phyloP scores from a whole-genome alignment of 225 moss, liverwort and hornwort genomes.

The Sphagnum tenellum region DNA sequence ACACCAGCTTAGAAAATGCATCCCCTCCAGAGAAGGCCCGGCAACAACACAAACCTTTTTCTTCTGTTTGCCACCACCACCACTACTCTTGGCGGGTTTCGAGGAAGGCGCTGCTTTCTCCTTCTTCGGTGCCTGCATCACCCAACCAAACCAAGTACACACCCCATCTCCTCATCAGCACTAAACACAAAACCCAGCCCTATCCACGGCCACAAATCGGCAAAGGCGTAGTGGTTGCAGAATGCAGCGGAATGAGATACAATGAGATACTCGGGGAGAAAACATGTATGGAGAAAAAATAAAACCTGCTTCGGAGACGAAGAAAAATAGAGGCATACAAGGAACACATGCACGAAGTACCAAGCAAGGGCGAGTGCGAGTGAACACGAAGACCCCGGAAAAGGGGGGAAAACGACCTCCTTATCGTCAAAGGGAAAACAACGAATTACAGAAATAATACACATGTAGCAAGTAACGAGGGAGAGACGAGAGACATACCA shows the following conservation, averaged over 20 bases:
- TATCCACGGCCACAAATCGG: background rate
- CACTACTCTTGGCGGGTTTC: slow-evolving; percentile 53
- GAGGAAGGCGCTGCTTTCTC: slow-evolving; percentile 31
- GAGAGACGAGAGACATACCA: too few species aligned
- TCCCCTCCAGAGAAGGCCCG: too few species aligned
- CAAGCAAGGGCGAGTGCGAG: too few species aligned
- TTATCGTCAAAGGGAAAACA: too few species aligned
- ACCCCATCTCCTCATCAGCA: background rate
- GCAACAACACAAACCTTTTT: slow-evolving; percentile 28
- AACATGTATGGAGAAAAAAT: background rate
- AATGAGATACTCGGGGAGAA: background rate
- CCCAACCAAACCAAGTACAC: background rate
- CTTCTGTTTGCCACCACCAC: slow-evolving; percentile 66
- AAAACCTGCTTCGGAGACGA: background rate
- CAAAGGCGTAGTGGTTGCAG: background rate
- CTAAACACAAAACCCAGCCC: background rate
- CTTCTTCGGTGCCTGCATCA: slow-evolving; percentile 49
- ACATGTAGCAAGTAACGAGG: too few species aligned
- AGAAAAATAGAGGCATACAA: background rate
- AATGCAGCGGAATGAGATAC: background rate
- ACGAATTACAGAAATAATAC: too few species aligned
- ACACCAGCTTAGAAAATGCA: too few species aligned
- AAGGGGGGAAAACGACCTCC: too few species aligned
- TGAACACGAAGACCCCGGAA: too few species aligned
- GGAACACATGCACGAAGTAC: too few species aligned